Evolutionary conservation across 768 basidiomycete genomes (phyloP), one percentile per base, ranked within the genome.

Genomic region (Porpolomopsis calyptriformis): DNA sequence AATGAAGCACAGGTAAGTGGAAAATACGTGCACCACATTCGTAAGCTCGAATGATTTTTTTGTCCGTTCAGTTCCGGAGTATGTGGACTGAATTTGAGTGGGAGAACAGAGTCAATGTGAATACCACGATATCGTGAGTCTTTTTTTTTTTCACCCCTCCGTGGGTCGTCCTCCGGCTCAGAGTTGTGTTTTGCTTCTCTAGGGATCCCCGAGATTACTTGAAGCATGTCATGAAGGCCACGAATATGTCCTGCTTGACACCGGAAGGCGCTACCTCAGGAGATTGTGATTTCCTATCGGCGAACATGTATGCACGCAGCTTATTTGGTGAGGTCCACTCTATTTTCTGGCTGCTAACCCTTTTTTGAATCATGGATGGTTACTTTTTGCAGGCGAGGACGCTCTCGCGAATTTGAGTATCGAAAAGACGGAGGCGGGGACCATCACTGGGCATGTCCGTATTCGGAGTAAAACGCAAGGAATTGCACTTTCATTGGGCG

Each of bases 81-180:
- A 94, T 94, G 91, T 96, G 94, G 94, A 99, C 93, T 22, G 96
- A 98, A 64, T 99, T 99, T 57, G 94, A 99, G 63, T 99, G 94
- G 94, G 94, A 99, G 74, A 99, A 99, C 68, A 78, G 93, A 55
- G 94, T 98, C 46, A 97, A 97, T 58, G 88, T 97, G 45, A 82
- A 81, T 53, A 86, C 82, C 38, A 65, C 78, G 19, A 78, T 93
- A 63, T 76, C 82, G 85, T 88, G 66, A 55, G 86, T 77, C 24
- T 52, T 34, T 19, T 16, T 47, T 39, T 31, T 20, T 45, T 24
- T 43, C 40, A 50, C 16, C 18, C 8, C 39, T 37, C 27, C 33
- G 16, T 34, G 29, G n/a, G n/a, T n/a, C n/a, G n/a, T n/a, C n/a
- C n/a, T n/a, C 25, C 23, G 31, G 26, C 29, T 29, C 11, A 43